phyloP scores from a whole-genome alignment of 2,329 filamentous ascomycete genomes.

The Cladosporium oxysporum region DNA sequence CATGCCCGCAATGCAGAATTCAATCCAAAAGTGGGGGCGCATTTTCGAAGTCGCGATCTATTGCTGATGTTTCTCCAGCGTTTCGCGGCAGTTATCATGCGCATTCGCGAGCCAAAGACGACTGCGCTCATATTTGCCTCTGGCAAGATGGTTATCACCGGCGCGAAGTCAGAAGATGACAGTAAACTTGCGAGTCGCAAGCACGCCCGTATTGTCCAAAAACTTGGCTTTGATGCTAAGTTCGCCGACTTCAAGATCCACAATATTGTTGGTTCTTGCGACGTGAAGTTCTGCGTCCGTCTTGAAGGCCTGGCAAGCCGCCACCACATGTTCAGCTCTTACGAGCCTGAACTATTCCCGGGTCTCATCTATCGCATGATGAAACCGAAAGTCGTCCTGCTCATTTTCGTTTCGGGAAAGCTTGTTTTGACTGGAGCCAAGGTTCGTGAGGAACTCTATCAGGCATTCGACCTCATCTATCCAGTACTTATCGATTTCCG shows the following conservation, averaged over 20 bases:
- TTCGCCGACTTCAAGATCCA: slow-evolving; percentile 99
- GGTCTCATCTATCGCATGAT: slow-evolving; percentile 99
- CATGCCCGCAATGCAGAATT: slow-evolving; percentile 98
- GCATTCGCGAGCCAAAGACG: slow-evolving; percentile 98
- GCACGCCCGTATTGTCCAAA: slow-evolving; percentile 98
- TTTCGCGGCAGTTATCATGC: slow-evolving; percentile 99
- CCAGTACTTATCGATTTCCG: slow-evolving; percentile 71
- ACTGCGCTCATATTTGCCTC: slow-evolving; percentile 97
- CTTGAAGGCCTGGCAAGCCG: slow-evolving; percentile 92
- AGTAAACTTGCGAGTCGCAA: slow-evolving; percentile 96
- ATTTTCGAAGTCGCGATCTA: slow-evolving; percentile 34
- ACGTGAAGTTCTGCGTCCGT: slow-evolving; percentile 99
- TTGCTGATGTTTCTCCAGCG: slow-evolving; percentile 59
- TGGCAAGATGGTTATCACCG: slow-evolving; percentile 99
- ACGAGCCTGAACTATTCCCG: slow-evolving; percentile 97
- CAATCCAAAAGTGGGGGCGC: slow-evolving; percentile 80
- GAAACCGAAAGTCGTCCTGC: slow-evolving; percentile 96
- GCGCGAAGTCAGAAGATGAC: slow-evolving; percentile 96
- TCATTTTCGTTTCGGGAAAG: slow-evolving; percentile 98
- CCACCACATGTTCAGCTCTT: slow-evolving; percentile 99
- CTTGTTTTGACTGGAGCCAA: slow-evolving; percentile 98
- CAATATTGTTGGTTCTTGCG: slow-evolving; percentile 97
- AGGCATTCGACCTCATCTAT: slow-evolving; percentile 96
- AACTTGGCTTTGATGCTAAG: slow-evolving; percentile 98
- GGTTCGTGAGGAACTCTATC: slow-evolving; percentile 96